Conservation (phyloP, 352 stramenopile species). For the Globisporangium emineosum region DNA sequence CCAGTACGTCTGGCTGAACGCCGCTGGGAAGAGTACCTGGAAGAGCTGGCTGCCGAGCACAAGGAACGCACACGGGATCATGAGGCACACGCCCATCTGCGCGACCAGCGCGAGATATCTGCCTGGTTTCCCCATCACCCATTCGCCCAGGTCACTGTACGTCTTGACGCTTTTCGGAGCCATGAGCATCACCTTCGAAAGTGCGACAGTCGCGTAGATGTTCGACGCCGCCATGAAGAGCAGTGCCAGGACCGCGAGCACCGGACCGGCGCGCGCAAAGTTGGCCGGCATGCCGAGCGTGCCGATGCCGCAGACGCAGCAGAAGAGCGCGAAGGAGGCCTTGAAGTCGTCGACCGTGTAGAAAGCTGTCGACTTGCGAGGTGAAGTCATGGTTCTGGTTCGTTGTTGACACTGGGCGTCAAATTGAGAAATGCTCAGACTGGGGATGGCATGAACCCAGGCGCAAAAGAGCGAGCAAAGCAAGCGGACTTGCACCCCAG, state of each 20-base stretch:
- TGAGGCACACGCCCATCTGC: constrained; percentile 41
- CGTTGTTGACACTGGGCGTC: background rate
- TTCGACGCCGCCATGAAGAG: constrained; percentile 53
- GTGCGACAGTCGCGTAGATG: constrained; percentile 39
- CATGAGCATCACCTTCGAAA: constrained; percentile 49
- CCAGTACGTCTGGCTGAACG: constrained; percentile 43
- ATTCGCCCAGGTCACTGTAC: constrained; percentile 47
- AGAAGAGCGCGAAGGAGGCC: constrained; percentile 42
- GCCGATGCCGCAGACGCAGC: constrained; percentile 55
- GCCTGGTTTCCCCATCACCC: constrained; percentile 35
- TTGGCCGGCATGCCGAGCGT: constrained; percentile 58
- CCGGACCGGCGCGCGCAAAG: constrained; percentile 44
- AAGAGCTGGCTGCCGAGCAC: constrained; percentile 48
- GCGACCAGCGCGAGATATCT: constrained; percentile 38
- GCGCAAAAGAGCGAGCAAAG: background rate
- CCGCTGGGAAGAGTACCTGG: constrained; percentile 45
- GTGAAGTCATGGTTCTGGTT: constrained; percentile 5
- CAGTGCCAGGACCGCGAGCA: constrained; percentile 37
- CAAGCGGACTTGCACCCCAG: background rate
- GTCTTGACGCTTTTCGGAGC: constrained; percentile 44
- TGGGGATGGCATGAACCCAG: background rate
- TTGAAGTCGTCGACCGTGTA: constrained; percentile 51
- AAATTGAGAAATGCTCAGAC: constrained; percentile 12
- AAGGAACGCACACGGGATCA: constrained; percentile 48
- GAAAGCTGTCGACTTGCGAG: constrained; percentile 22